phyloP scores from a whole-genome alignment of 2,329 filamentous ascomycete species.

The Trichoderma sp. region DNA sequence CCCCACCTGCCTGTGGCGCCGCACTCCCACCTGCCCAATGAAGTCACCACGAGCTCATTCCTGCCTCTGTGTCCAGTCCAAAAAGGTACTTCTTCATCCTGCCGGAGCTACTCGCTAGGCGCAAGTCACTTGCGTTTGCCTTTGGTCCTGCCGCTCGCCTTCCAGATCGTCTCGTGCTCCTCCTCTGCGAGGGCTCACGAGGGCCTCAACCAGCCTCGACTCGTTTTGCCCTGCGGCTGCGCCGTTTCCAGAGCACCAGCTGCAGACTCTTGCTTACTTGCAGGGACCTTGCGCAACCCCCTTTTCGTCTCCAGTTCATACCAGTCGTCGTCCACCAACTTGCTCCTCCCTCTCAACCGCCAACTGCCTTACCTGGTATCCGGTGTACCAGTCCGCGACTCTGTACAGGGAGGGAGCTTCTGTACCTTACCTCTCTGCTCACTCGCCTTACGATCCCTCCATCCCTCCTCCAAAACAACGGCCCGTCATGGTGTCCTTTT shows the following conservation, averaged over 20 bases:
- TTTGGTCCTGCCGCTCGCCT: neutral
- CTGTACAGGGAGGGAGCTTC: too few relatives aligned
- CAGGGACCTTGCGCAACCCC: neutral
- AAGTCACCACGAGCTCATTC: slow-evolving; percentile 27
- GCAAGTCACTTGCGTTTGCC: slow-evolving; percentile 1
- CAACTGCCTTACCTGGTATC: too few relatives aligned
- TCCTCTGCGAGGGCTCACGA: slow-evolving; percentile 22
- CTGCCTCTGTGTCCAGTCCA: slow-evolving; percentile 19
- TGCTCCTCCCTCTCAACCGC: neutral
- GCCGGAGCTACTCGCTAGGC: slow-evolving; percentile 8
- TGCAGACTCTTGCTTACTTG: neutral
- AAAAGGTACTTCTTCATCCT: slow-evolving; percentile 7
- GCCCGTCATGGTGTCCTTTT: slow-evolving; percentile 73
- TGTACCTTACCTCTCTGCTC: too few relatives aligned
- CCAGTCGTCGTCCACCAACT: neutral
- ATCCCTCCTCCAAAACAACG: neutral
- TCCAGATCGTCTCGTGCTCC: slow-evolving; percentile 16
- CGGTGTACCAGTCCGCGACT: too few relatives aligned
- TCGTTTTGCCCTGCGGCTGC: slow-evolving; percentile 8
- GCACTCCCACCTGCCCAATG: slow-evolving; percentile 25
- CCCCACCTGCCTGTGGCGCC: slow-evolving; percentile 14
- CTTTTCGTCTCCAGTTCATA: neutral
- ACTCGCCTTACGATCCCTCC: neutral
- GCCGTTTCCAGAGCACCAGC: slow-evolving; percentile 12
- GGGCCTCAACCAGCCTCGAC: slow-evolving; percentile 18